These are phyloP conservation scores for Leavenworthia alabamica DNA, from an alignment of 345 rosid genomes.

Conservation along the genomic window DNA sequence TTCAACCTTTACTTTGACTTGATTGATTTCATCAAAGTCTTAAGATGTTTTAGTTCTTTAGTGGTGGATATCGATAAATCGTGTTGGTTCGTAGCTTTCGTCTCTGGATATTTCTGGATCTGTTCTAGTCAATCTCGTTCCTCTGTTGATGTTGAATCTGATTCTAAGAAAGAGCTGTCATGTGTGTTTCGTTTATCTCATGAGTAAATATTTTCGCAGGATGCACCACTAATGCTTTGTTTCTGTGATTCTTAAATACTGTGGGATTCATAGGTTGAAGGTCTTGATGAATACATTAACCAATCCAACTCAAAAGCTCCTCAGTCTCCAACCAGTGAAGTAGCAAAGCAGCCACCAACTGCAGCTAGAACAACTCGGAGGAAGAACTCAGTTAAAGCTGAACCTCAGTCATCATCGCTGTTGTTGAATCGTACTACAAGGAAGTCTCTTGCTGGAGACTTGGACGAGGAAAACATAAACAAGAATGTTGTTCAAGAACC, in stretches of 20 bases:
- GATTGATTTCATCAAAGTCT: background rate
- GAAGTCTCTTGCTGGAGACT: slow-evolving; percentile 28
- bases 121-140: background rate
- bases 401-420: slow-evolving; percentile 34
- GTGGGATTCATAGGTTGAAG: slow-evolving; percentile 53
- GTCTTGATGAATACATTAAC: slow-evolving; percentile 54
- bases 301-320: slow-evolving; percentile 25
- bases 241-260: background rate
- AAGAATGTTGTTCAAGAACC: slow-evolving; percentile 19
- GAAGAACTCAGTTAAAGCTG: slow-evolving; percentile 32
- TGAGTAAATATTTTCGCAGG: background rate
- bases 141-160: background rate
- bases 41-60: background rate
- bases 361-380: slow-evolving; percentile 44
- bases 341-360: slow-evolving; percentile 25
- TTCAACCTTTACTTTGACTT: background rate
- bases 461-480: slow-evolving; percentile 35
- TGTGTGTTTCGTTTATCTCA: background rate
- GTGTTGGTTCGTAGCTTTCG: background rate
- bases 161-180: background rate
- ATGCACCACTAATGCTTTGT: background rate
- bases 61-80: background rate
- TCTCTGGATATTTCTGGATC: background rate
- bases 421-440: slow-evolving; percentile 26
- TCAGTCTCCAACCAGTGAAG: slow-evolving; percentile 37